phyloP scores from a whole-genome alignment of 805 yeast genomes.

The Ogataea paraovalis region DNA sequence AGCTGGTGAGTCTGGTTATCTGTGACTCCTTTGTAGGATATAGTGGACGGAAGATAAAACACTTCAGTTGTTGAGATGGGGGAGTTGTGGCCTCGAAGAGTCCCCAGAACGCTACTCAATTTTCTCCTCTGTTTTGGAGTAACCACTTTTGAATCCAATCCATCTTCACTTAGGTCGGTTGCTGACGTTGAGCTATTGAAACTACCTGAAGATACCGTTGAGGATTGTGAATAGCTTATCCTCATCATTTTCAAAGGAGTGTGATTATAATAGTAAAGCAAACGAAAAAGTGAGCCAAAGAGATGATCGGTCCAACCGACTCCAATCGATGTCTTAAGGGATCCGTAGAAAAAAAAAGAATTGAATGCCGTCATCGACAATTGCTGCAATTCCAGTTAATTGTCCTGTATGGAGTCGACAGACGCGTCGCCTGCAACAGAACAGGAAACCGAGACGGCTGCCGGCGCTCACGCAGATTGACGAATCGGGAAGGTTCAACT shows the following conservation, averaged over 20 bases:
- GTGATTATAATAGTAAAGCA: no score
- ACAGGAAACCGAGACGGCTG: no score
- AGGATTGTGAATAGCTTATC: not conserved
- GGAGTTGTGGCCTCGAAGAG: conserved; percentile 12
- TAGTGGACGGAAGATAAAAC: conserved; percentile 19
- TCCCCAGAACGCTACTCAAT: conserved; percentile 10
- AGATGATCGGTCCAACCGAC: no score
- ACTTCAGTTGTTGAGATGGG: conserved; percentile 9
- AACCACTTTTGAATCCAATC: not conserved
- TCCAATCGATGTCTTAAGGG: no score
- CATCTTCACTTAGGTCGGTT: not conserved
- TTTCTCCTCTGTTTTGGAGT: not conserved
- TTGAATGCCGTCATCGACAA: no score
- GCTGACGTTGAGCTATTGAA: not conserved
- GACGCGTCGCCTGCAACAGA: no score
- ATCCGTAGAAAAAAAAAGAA: no score
- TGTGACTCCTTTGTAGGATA: conserved; percentile 2
- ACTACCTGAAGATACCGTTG: not conserved
- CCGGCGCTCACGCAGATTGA: no score
- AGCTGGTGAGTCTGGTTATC: conserved; percentile 13
- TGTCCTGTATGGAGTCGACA: no score
- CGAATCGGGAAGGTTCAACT: not conserved
- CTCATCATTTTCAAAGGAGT: not conserved
- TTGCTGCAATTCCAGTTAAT: no score
- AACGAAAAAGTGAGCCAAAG: no score